These are phyloP conservation scores for Afroboletus lepidellus DNA, from an alignment of 1,284 basidiomycete genomes.

Conservation along the genomic window DNA sequence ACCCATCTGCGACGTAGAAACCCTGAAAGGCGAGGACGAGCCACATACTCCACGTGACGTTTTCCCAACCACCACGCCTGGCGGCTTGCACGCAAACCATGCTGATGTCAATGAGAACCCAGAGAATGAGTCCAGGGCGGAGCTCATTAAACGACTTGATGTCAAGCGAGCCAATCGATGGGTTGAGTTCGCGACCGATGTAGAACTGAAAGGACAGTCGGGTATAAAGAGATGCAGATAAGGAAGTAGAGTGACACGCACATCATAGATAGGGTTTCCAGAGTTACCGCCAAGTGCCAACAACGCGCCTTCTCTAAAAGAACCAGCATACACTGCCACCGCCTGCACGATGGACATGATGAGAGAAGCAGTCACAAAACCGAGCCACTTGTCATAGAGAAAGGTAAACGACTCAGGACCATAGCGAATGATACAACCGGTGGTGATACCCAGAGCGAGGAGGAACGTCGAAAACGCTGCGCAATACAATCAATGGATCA, in stretches of 20 bases:
- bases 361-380: slow-evolving; percentile 83
- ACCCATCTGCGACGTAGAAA: slow-evolving; percentile 84
- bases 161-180: slow-evolving; percentile 85
- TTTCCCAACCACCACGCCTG: slow-evolving; percentile 63
- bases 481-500: not conserved
- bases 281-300: slow-evolving; percentile 92
- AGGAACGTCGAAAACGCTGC: slow-evolving; percentile 87
- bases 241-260: slow-evolving; percentile 39
- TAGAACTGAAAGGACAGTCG: slow-evolving; percentile 70
- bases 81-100: slow-evolving; percentile 91
- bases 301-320: slow-evolving; percentile 68
- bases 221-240: not conserved
- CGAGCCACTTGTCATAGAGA: slow-evolving; percentile 90
- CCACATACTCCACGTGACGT: slow-evolving; percentile 89
- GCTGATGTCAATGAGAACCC: slow-evolving; percentile 89
- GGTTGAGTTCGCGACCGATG: slow-evolving; percentile 96
- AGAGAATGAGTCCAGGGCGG: slow-evolving; percentile 93
- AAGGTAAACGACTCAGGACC: slow-evolving; percentile 86
- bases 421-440: slow-evolving; percentile 67
- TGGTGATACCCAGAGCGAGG: slow-evolving; percentile 69
- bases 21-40: slow-evolving; percentile 86
- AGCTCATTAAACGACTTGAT: slow-evolving; percentile 98
- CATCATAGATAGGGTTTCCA: slow-evolving; percentile 89
- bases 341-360: slow-evolving; percentile 80
- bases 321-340: slow-evolving; percentile 69